Evolutionary conservation across 2,329 filamentous ascomycete species (phyloP).

Genomic region (Kalmusia sp.): DNA sequence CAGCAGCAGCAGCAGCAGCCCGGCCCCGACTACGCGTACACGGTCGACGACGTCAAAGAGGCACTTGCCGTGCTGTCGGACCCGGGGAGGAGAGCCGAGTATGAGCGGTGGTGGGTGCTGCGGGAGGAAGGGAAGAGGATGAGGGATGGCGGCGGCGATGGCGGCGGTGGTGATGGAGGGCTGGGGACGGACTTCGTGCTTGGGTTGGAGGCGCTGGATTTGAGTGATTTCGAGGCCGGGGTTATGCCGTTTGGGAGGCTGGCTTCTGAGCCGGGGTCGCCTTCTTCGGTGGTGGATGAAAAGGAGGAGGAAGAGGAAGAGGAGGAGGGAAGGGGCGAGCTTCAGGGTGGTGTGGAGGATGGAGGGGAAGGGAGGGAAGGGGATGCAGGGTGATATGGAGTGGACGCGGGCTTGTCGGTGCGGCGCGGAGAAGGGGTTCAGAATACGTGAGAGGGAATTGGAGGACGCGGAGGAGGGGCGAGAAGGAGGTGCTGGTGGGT

Average conservation of each 20-base stretch:
- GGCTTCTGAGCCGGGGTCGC: background rate
- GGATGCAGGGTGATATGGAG: slow-evolving; percentile 19
- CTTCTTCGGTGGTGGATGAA: background rate
- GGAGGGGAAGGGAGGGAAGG: slow-evolving; percentile 43
- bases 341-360: no score
- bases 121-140: background rate
- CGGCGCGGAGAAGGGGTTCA: slow-evolving; percentile 63
- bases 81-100: slow-evolving; percentile 52
- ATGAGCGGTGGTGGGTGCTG: slow-evolving; percentile 27
- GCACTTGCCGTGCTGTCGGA: slow-evolving; percentile 63
- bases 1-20: no score
- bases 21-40: slow-evolving; percentile 30
- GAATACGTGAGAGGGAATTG: slow-evolving; percentile 62
- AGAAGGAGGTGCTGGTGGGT: slow-evolving; percentile 67
- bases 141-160: slow-evolving; percentile 1
- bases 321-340: no score
- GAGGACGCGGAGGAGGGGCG: slow-evolving; percentile 59
- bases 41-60: slow-evolving; percentile 65
- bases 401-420: slow-evolving; percentile 66
- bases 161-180: slow-evolving; percentile 3
- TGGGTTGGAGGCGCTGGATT: slow-evolving; percentile 64
- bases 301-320: slow-evolving; percentile 5
- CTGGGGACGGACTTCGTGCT: slow-evolving; percentile 42
- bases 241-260: background rate
- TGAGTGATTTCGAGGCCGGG: slow-evolving; percentile 56